Evolutionary conservation across 2,329 filamentous ascomycete genomes (phyloP), one percentile per base, ranked within the genome.

Genomic region (Curvularia eragrostidis): DNA sequence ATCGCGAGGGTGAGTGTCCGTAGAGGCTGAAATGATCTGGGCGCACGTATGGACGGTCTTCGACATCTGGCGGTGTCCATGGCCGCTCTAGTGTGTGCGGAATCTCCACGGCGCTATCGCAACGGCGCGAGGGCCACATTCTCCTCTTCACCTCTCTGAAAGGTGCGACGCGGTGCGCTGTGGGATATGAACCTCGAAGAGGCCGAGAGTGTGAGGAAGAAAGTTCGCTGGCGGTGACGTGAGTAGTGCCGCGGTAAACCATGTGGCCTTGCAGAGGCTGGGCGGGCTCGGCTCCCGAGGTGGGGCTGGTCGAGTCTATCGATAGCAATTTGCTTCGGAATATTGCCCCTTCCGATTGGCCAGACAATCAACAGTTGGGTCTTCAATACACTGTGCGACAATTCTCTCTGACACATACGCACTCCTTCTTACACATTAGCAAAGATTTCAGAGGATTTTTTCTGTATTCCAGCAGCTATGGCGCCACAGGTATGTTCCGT

Each of bases 41-140:
- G 36, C 50, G 54, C 28, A 51, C 57, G 49, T 56, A 58, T 8
- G 53, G 48, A 10, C 54, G 58, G 39, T 55, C 57, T 28, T 71
- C 70, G 21, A 59, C 60, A 13, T 74, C 67, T 9, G 73, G 73
- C 48, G 73, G 73, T 43, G 73, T 75, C 63, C 63, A 73, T 30
- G 71, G 73, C 26, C 67, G 70, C 36, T 62, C 59, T 32, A 65
- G 54, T 54, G 62, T 60, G 38, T 59, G 58, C 23, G 66, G 62
- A 12, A 69, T 58, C 43, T 65, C 62, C 66, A 69, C 66, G 43
- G 63, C 55, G 64, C 52, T 60, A 34, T 57, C 46, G 59, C 56
- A 47, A 28, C 51, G 50, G 55, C 55, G 52, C 39, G 52, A 36
- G 8, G 52, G 52, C 61, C 59, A 58, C 63, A 62, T 66, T 23